These are phyloP conservation scores for Macrophomina pseudophaseolina DNA, from an alignment of 2,329 filamentous ascomycete genomes.

Conservation along the genomic window DNA sequence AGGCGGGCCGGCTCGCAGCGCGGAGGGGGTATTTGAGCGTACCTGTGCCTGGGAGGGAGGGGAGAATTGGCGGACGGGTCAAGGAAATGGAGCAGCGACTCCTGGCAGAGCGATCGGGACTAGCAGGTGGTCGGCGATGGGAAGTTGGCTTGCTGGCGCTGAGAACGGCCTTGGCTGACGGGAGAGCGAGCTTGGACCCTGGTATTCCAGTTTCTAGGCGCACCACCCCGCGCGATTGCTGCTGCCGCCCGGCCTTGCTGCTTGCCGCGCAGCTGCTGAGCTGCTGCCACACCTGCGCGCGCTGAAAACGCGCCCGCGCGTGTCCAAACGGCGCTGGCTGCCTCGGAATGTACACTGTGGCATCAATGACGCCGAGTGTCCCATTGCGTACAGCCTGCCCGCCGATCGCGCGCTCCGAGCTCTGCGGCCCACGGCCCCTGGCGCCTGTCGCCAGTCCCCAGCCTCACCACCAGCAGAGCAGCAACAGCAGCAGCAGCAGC, in stretches of 20 bases:
- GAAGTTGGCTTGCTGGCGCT: conserved; percentile 20
- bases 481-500: neutral
- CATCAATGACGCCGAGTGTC: conserved; percentile 19
- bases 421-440: neutral
- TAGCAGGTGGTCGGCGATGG: conserved; percentile 1
- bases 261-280: neutral
- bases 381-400: conserved; percentile 10
- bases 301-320: conserved; percentile 3
- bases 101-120: conserved; percentile 8
- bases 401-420: conserved; percentile 14
- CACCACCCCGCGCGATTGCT: conserved; percentile 13
- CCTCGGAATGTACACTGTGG: conserved; percentile 7
- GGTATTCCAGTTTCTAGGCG: conserved; percentile 8
- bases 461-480: neutral
- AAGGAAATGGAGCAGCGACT: neutral
- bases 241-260: neutral
- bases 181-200: conserved; percentile 21
- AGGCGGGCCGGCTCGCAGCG: neutral
- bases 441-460: conserved; percentile 15
- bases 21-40: neutral
- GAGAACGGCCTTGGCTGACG: conserved; percentile 20
- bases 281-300: neutral
- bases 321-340: conserved; percentile 15
- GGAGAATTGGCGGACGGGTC: neutral
- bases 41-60: conserved; percentile 2